Evolutionary conservation across 441 rosid species (phyloP), one percentile per base, ranked within the genome.

Genomic region (Euphorbia corollata): DNA sequence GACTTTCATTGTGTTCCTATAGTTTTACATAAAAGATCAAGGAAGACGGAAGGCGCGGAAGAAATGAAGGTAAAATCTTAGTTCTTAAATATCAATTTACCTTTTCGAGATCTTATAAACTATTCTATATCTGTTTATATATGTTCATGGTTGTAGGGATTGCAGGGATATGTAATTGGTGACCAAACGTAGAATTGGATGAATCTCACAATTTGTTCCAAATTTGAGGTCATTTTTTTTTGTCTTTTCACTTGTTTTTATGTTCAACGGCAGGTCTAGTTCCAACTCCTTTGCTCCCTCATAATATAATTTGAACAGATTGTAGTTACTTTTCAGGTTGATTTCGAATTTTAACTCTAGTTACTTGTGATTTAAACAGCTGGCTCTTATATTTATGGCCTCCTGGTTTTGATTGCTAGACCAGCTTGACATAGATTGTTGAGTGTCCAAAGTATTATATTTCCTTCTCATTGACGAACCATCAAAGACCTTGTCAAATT

Each of bases 1-100:
- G 48, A 65, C 34, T 18, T 8, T n/a, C 38, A 67, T 15, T 55
- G 11, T 36, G 23, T 59, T 45, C 71, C 71, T 18, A 58, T 68
- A 32, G 34, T 59, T 45, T 20, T 68, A 38, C 60, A 53, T 16
- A 61, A 38, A 61, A 62, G 30, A 24, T 7, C 39, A 4, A 53
- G 13, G 59, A 60, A 53, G 16, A 39, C 24, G 16, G 65, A 60
- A 18, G 59, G 1, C 15, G 15, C 3, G 3, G 70, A 27, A 12
- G 34, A 50, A 50, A 9, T 50, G 55, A 10, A 18, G 23, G 56
- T 51, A 51, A 51, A 47, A n/a, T n/a, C 51, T 3, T 47, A 13
- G 16, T 11, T 12, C 51, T 47, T 16, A 47, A 16, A 47, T 47
- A 13, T 47, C 18, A 5, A 47, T 13, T 47, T 27, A 27, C 3